Percentiles rank a stretch among this genome's conserved stretches.
phyloP scores from a whole-genome alignment of 2,329 filamentous ascomycete species.

The Colletotrichum sp. region DNA sequence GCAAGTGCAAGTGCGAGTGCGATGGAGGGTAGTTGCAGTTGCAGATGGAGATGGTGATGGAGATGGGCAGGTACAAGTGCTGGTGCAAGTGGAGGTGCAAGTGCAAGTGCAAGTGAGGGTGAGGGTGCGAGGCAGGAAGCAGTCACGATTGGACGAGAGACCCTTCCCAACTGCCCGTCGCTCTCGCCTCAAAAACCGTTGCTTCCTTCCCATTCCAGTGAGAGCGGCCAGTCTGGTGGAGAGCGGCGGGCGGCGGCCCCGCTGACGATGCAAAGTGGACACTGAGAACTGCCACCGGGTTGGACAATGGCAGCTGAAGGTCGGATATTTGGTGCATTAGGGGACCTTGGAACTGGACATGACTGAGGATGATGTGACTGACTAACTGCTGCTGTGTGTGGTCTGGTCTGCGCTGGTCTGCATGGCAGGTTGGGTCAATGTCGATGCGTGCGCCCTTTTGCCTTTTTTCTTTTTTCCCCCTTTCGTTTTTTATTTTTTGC shows the following conservation, averaged over 20 bases:
- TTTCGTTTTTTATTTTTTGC: neutral
- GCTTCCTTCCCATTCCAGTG: neutral
- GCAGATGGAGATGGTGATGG: neutral
- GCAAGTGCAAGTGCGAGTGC: neutral
- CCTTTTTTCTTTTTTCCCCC: neutral
- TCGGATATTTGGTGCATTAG: neutral
- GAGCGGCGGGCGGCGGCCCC: neutral
- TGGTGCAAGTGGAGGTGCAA: neutral
- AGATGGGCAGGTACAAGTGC: neutral
- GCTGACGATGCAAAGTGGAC: neutral
- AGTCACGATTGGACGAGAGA: neutral
- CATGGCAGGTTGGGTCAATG: neutral
- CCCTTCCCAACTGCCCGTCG: neutral
- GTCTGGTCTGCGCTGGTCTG: neutral
- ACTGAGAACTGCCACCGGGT: neutral
- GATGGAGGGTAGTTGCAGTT: neutral
- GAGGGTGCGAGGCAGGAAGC: neutral
- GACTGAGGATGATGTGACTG: neutral
- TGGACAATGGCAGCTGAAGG: neutral
- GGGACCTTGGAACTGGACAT: neutral
- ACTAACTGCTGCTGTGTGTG: neutral
- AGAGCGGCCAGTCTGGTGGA: neutral
- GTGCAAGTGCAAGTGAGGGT: neutral
- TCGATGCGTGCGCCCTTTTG: neutral
- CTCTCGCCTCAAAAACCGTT: neutral